Evolutionary conservation across 768 basidiomycete species (phyloP), one percentile per base, ranked within the genome.

Genomic region (Crepidotus variabilis): DNA sequence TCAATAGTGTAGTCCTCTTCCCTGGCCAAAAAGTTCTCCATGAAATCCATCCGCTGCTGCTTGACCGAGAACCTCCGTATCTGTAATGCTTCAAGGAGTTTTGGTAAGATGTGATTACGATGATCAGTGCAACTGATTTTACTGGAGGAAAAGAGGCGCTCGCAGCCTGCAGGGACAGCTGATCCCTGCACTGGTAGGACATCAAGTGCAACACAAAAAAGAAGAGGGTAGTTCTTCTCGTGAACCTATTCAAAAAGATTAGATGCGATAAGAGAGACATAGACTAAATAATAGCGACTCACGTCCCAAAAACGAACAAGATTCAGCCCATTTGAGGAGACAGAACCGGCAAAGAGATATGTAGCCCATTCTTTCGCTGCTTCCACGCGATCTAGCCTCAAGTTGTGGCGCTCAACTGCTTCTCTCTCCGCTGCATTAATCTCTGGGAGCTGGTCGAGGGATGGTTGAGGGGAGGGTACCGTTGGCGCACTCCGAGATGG

Each of bases 91-190:
- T 73, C 71, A 32, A 71, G 55, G 4, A 67, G 48, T 1, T 55
- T 39, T 11, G 63, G 51, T 6, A 58, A 63, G 13, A 69, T 54
- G 9, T 57, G 54, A 43, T 54, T 67, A 11, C 64, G 60, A 18
- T 61, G 62, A 7, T 61, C 50, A n/a, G n/a, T 21, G 66, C 63
- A 34, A 54, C 57, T 1, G 70, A 71, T 54, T 50, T 71, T 69
- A 47, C 65, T 65, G 2, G 69, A 70, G 2, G 71, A 71, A 50
- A 71, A 73, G 13, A 68, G 60, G 0, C 61, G 55, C 54, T 74
- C 71, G 34, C 63, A 71, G 4, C n/a, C n/a, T n/a, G n/a, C n/a
- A n/a, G 67, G 67, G 21, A 74, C 70, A 14, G 69, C 51, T 6
- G 59, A 70, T n/a, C 65, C 64, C 35, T 71, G 69, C 4, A 60